Conservation (phyloP, 371 early-diverging fungal species). For the Capillidium rhysosporum region DNA sequence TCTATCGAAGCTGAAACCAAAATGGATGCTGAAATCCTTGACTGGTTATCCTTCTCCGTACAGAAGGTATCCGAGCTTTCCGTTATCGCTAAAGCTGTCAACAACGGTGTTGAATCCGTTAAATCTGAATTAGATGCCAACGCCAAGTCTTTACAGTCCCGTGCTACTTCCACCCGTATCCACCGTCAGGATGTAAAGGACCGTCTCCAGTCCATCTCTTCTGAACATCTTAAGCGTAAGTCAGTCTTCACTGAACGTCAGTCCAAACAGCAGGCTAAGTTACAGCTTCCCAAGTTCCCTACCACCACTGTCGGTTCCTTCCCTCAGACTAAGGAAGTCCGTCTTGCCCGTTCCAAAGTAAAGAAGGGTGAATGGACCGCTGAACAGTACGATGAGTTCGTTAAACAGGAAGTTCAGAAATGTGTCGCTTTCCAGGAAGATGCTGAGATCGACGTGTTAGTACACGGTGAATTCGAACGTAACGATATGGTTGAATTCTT, state of each 20-base stretch:
- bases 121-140: constrained; percentile 49
- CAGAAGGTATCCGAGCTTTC: constrained; percentile 77
- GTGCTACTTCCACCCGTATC: constrained; percentile 62
- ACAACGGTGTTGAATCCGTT: constrained; percentile 38
- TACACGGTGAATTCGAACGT: constrained; percentile 93
- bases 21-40: constrained; percentile 55
- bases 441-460: constrained; percentile 77
- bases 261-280: constrained; percentile 47
- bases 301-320: constrained; percentile 96
- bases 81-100: constrained; percentile 46
- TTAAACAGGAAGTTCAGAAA: constrained; percentile 65
- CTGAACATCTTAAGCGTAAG: constrained; percentile 52
- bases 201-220: constrained; percentile 42
- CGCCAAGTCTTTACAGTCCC: constrained; percentile 41
- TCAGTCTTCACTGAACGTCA: constrained; percentile 53
- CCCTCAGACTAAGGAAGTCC: constrained; percentile 94
- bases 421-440: constrained; percentile 76
- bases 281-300: constrained; percentile 79
- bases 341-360: constrained; percentile 71
- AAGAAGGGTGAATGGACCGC: constrained; percentile 58
- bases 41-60: constrained; percentile 85
- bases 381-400: constrained; percentile 58
- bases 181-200: constrained; percentile 63
- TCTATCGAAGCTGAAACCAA: constrained; percentile 61
- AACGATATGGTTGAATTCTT: constrained; percentile 90